These are phyloP conservation scores for Yueomyces sp. DNA, from an alignment of 1,139 yeast species.

Conservation along the genomic window DNA sequence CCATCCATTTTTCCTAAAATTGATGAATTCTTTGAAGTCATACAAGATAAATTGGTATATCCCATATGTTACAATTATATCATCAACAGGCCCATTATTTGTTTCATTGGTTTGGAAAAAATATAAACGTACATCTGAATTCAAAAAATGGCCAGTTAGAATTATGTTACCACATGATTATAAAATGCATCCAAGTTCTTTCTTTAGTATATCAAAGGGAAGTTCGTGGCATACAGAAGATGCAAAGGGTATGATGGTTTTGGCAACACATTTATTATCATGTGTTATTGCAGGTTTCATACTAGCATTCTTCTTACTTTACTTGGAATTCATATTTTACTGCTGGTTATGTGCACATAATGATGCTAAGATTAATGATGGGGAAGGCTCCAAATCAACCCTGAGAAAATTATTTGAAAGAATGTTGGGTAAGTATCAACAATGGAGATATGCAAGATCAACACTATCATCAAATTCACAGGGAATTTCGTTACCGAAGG, in stretches of 20 bases:
- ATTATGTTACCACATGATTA: conserved; percentile 63
- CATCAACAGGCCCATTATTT: conserved; percentile 87
- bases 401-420: not conserved
- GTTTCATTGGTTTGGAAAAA: conserved; percentile 80
- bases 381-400: not conserved
- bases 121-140: conserved; percentile 65
- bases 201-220: conserved; percentile 63
- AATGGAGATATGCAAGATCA: not conserved
- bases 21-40: conserved; percentile 46
- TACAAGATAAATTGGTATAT: conserved; percentile 66
- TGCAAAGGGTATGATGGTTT: conserved; percentile 57
- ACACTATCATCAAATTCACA: not conserved
- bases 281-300: conserved; percentile 59
- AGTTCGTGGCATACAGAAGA: conserved; percentile 86
- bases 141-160: conserved; percentile 45
- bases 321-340: conserved; percentile 51
- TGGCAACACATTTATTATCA: conserved; percentile 57
- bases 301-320: conserved; percentile 43
- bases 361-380: not conserved
- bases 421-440: not conserved
- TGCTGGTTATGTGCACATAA: conserved; percentile 24
- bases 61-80: conserved; percentile 91
- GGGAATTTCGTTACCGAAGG: not conserved
- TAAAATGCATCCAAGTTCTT: conserved; percentile 44
- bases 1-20: conserved; percentile 75